Percentiles rank a stretch among this genome's conserved stretches.
Conservation (phyloP, 2,329 filamentous ascomycete species). For the Colletotrichum limetticola region DNA sequence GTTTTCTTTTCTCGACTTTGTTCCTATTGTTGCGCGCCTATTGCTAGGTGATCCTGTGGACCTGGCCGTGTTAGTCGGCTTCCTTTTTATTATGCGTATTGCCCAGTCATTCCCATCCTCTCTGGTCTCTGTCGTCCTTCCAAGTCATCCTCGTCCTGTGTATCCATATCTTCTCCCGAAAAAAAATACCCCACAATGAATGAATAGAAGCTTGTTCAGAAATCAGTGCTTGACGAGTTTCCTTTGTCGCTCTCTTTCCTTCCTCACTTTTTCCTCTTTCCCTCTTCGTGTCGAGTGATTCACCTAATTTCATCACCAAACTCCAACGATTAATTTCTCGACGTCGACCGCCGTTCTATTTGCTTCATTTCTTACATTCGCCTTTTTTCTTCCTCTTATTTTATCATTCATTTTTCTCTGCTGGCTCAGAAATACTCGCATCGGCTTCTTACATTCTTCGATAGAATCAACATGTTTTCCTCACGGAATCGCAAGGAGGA, state of each 20-base stretch:
- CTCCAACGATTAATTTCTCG: slow-evolving; percentile 12
- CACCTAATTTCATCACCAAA: slow-evolving; percentile 25
- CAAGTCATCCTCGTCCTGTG: slow-evolving; percentile 4
- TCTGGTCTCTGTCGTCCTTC: not conserved
- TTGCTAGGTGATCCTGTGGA: not conserved
- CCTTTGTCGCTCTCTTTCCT: slow-evolving; percentile 34
- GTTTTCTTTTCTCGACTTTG: slow-evolving; percentile 7
- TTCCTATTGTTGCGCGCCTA: slow-evolving; percentile 27
- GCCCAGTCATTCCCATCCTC: slow-evolving; percentile 10
- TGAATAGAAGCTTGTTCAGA: slow-evolving; percentile 33
- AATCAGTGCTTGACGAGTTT: slow-evolving; percentile 33
- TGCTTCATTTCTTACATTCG: not conserved
- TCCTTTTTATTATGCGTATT: slow-evolving; percentile 32
- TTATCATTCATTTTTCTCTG: slow-evolving; percentile 1
- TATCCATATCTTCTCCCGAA: slow-evolving; percentile 19
- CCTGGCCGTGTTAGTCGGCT: slow-evolving; percentile 23
- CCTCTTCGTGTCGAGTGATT: slow-evolving; percentile 20
- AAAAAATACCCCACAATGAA: slow-evolving; percentile 29
- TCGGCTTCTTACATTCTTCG: slow-evolving; percentile 35
- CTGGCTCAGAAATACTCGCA: slow-evolving; percentile 18
- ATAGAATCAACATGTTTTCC: slow-evolving; percentile 50
- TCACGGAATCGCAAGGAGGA: slow-evolving; percentile 45
- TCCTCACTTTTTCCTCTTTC: slow-evolving; percentile 8
- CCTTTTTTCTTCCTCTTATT: not conserved
- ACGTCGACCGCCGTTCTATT: not conserved